Percentiles rank a stretch among this genome's conserved stretches.
Conservation (phyloP, 2,329 filamentous ascomycete species). For the Thielaviopsis ethacetica region DNA sequence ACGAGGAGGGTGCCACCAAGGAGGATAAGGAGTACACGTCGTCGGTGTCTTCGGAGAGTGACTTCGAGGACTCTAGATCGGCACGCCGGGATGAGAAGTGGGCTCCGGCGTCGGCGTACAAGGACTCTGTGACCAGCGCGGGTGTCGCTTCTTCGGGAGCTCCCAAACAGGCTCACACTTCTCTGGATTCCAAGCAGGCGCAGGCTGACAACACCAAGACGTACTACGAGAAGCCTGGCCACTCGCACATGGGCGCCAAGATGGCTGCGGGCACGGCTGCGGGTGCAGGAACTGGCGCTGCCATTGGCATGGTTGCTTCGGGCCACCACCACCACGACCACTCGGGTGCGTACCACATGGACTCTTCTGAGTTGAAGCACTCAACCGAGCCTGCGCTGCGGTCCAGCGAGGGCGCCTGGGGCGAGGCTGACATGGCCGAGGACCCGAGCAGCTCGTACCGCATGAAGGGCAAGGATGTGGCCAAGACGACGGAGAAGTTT, state of each 20-base stretch:
- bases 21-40: constrained; percentile 7
- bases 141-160: not conserved
- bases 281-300: not conserved
- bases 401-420: not conserved
- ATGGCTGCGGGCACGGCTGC: not conserved
- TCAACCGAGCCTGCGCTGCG: constrained; percentile 4
- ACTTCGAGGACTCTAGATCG: constrained; percentile 1
- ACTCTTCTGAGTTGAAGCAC: not conserved
- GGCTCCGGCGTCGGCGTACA: constrained; percentile 5
- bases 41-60: constrained; percentile 7
- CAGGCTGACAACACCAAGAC: constrained; percentile 5
- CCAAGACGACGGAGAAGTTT: not conserved
- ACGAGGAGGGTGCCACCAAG: constrained; percentile 1
- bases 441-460: constrained; percentile 1
- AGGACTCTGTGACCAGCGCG: constrained; percentile 1
- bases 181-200: too few relatives aligned
- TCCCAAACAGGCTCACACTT: not conserved
- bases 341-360: constrained; percentile 1
- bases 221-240: not conserved
- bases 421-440: not conserved
- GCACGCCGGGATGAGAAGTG: not conserved
- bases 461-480: constrained; percentile 3
- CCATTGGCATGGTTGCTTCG: not conserved
- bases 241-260: not conserved
- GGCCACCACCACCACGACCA: constrained; percentile 1